Percentiles rank a stretch among this genome's conserved stretches.
These are phyloP conservation scores for Endocarpon pusillum DNA, from an alignment of 495 filamentous ascomycete species.

Conservation along the genomic window DNA sequence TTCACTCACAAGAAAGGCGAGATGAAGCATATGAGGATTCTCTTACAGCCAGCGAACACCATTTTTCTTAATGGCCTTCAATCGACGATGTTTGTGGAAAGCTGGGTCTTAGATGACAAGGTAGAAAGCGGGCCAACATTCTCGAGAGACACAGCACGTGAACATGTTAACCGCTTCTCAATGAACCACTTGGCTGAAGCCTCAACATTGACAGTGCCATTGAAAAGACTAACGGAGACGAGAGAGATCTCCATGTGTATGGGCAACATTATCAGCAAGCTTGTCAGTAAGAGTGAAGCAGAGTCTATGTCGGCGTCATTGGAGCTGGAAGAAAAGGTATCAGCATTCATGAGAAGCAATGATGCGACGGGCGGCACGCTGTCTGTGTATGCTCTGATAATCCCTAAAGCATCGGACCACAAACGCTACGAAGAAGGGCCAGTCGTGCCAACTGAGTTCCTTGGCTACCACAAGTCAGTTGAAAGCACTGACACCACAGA, in stretches of 20 bases:
- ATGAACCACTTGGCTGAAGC: slow-evolving; percentile 10
- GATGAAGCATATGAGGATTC: neutral
- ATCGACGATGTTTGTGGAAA: slow-evolving; percentile 40
- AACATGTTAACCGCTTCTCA: slow-evolving; percentile 17
- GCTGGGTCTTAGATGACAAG: slow-evolving; percentile 27
- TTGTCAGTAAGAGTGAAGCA: slow-evolving; percentile 31
- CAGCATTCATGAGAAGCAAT: slow-evolving; percentile 33
- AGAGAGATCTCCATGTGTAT: slow-evolving; percentile 48
- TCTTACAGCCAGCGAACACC: slow-evolving; percentile 56
- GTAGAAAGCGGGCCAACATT: neutral
- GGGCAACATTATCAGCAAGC: slow-evolving; percentile 65
- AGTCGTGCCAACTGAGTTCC: no score
- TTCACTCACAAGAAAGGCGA: neutral
- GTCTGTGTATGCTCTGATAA: neutral
- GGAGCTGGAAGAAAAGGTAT: slow-evolving; percentile 54
- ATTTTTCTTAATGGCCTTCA: slow-evolving; percentile 53
- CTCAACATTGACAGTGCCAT: slow-evolving; percentile 25
- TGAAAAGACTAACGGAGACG: slow-evolving; percentile 46
- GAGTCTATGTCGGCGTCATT: slow-evolving; percentile 47
- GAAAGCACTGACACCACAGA: no score
- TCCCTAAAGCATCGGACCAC: no score
- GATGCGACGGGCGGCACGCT: neutral
- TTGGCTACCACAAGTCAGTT: no score
- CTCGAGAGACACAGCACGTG: slow-evolving; percentile 11
- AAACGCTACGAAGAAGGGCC: no score